Percentiles rank a stretch among this genome's conserved stretches.
These are phyloP conservation scores for Clausena lansium DNA, from an alignment of 345 rosid species.

Conservation along the genomic window DNA sequence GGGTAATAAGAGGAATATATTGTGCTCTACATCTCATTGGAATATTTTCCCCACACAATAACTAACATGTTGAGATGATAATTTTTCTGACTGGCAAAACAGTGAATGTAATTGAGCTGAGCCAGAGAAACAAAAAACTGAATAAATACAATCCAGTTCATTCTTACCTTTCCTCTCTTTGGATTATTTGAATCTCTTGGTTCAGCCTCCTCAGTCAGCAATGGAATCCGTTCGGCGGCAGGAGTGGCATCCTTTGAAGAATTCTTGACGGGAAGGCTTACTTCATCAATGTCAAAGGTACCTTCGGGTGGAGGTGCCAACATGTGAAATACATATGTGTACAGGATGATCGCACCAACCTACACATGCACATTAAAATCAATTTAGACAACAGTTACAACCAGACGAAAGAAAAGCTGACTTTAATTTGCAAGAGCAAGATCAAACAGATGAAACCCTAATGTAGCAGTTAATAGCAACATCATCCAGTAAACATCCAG, in stretches of 20 bases:
- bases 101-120: neutral
- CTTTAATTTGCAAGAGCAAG: neutral
- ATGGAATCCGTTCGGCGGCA: conserved; percentile 65
- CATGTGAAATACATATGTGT: conserved; percentile 94
- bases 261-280: conserved; percentile 53
- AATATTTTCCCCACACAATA: neutral
- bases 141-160: conserved; percentile 6
- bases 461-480: neutral
- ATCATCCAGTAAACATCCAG: neutral
- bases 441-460: neutral
- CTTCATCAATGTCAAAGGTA: conserved; percentile 60
- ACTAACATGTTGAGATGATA: neutral
- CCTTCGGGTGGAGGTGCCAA: conserved; percentile 94
- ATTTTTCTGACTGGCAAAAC: neutral
- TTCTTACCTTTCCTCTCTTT: conserved; percentile 58
- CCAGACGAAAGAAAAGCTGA: neutral
- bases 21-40: neutral
- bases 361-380: conserved; percentile 34
- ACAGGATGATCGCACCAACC: conserved; percentile 98
- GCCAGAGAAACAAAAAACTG: conserved; percentile 6
- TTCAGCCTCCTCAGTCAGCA: conserved; percentile 49
- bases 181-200: conserved; percentile 31
- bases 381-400: neutral
- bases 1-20: neutral
- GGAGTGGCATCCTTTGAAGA: conserved; percentile 41